These are phyloP conservation scores for Syzygium aqueum DNA, from an alignment of 345 rosid species.

Conservation along the genomic window DNA sequence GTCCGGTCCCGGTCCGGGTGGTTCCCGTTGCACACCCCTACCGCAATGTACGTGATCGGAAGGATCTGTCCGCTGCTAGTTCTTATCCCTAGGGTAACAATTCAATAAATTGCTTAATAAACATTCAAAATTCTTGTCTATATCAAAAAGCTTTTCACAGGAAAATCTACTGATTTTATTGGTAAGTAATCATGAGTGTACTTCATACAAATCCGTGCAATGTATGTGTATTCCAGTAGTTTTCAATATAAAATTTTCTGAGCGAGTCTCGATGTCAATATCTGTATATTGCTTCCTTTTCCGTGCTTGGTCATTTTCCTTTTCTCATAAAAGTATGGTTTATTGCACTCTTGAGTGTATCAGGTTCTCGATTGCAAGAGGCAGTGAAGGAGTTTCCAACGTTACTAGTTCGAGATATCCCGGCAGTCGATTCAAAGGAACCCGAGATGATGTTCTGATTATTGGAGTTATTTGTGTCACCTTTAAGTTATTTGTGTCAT, in stretches of 20 bases:
- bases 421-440: conserved; percentile 3
- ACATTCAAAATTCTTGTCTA: not conserved
- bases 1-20: no score
- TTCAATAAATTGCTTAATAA: not conserved
- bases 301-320: not conserved
- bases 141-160: not conserved
- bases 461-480: not conserved
- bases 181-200: not conserved
- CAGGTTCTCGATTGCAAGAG: conserved; percentile 27
- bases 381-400: conserved; percentile 29
- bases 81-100: not conserved
- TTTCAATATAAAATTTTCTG: not conserved
- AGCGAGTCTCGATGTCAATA: not conserved
- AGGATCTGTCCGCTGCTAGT: not conserved
- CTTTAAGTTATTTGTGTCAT: no score
- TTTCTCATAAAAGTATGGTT: not conserved
- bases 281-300: not conserved
- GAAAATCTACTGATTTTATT: not conserved
- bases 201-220: not conserved
- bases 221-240: not conserved
- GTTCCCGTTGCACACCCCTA: no score
- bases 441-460: not conserved
- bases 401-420: conserved; percentile 34
- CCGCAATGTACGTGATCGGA: not conserved
- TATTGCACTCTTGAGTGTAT: not conserved